Evolutionary conservation across 2,329 filamentous ascomycete genomes (phyloP).

Genomic region (Tolypocladium amazonense): DNA sequence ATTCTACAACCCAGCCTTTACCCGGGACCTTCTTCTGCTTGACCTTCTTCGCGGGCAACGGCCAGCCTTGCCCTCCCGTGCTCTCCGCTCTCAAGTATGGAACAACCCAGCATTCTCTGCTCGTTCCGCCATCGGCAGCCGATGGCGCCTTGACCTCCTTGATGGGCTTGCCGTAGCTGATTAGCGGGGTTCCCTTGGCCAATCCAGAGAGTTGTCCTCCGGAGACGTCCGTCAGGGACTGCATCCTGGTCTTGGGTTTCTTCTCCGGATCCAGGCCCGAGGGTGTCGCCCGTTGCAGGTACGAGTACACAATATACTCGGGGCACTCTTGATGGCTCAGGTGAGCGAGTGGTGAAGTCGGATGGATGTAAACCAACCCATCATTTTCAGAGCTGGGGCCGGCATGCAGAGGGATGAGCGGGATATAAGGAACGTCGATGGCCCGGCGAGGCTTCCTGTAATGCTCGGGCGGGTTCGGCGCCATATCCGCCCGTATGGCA

Average conservation of each 20-base stretch:
- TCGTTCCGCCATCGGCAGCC: constrained; percentile 23
- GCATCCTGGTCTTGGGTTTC: constrained; percentile 70
- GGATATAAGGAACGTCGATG: constrained; percentile 85
- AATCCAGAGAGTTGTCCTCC: constrained; percentile 66
- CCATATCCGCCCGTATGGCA: constrained; percentile 81
- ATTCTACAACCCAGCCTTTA: constrained; percentile 65
- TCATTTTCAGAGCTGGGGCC: constrained; percentile 35
- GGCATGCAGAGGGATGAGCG: constrained; percentile 59
- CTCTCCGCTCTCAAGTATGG: constrained; percentile 64
- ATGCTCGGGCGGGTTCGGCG: constrained; percentile 59
- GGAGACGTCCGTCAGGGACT: constrained; percentile 70
- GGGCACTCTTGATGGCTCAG: constrained; percentile 64
- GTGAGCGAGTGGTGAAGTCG: constrained; percentile 68
- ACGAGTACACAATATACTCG: constrained; percentile 76
- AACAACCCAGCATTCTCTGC: constrained; percentile 73
- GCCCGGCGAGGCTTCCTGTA: constrained; percentile 67
- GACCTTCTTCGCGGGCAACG: constrained; percentile 75
- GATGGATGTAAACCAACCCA: constrained; percentile 76
- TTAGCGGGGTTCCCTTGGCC: constrained; percentile 73
- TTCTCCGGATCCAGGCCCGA: constrained; percentile 41
- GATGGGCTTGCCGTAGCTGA: constrained; percentile 82
- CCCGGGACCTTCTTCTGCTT: constrained; percentile 64
- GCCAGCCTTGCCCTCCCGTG: constrained; percentile 64
- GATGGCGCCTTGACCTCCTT: constrained; percentile 56
- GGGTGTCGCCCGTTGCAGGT: constrained; percentile 60